These are phyloP conservation scores for Fraxinus baroniana DNA, from an alignment of 305 asterid genomes.

Conservation along the genomic window DNA sequence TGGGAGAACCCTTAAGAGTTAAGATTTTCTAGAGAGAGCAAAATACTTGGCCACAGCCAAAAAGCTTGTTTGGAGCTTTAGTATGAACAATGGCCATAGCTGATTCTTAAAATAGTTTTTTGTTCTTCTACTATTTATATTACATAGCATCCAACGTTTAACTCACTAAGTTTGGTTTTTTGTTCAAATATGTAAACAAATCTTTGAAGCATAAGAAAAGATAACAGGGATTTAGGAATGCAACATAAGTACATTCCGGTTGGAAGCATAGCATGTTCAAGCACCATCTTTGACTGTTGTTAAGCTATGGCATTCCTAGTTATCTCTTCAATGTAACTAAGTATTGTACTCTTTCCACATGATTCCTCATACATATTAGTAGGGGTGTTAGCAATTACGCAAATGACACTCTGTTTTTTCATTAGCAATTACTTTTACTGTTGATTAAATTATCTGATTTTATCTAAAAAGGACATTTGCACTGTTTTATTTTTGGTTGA, in stretches of 20 bases:
- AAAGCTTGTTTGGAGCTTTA: slow-evolving; percentile 4
- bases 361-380: background rate
- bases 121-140: background rate
- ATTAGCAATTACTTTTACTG: background rate
- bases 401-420: background rate
- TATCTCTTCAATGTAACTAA: background rate
- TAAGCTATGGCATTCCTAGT: background rate
- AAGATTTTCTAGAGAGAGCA: background rate
- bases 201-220: background rate
- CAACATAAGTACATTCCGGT: background rate
- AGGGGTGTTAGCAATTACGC: background rate
- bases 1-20: background rate
- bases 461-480: slow-evolving; percentile 7
- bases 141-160: background rate
- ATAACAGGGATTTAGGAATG: background rate
- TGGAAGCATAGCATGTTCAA: background rate
- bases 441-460: slow-evolving; percentile 16
- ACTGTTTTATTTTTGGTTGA: slow-evolving; percentile 27
- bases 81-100: background rate
- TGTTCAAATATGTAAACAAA: background rate
- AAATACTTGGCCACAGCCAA: background rate
- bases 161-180: background rate
- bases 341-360: background rate
- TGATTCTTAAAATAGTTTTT: background rate
- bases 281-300: background rate